Evolutionary conservation across 306 rosid species (phyloP), one percentile per base, ranked within the genome.

Genomic region (Dryas drummondii): DNA sequence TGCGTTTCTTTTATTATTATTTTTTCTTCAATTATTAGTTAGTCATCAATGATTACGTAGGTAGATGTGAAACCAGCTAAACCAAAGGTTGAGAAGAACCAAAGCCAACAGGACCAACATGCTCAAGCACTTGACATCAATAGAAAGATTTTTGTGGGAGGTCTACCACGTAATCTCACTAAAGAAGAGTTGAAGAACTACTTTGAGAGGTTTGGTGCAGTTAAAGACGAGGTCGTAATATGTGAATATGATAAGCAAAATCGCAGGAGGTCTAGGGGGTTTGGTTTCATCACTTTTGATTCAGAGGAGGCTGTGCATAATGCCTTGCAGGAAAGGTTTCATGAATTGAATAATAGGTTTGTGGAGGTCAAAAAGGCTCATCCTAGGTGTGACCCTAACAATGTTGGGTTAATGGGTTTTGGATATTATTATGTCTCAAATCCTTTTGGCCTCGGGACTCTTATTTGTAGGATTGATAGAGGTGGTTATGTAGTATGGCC

Each of bases 221-320:
- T 78, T n/a, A 56, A 15, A 0, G 66, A 63, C 13, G 46, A 16
- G 2, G 49, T 63, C 17, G 62, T 78, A 1, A 16, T 63, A 4
- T 9, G 32, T 27, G 32, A 27, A 27, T 46, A 48, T 10, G 10
- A 5, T 26, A 70, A 52, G 52, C 5, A 63, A 37, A 71, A 27
- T 2, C 32, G 15, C 46, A 32, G 26, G 3, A 46, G 19, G 13
- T 10, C 72, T 1, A 71, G 64, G 46, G 67, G 82, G 0, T 76
- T 76, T 11, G 80, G 80, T 3, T 76, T 76, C 46, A 50, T 76
- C 13, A 67, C 74, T 47, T 64, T 62, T 8, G 72, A 52, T 5
- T 22, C 71, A 22, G 72, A 64, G 61, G 72, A 54, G 6, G 22
- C 27, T 6, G 66, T 54, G 5, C 59, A 71, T 6, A 4, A 45